Percentiles rank a stretch among this genome's conserved stretches.
phyloP scores from a whole-genome alignment of 169 alveolate species.

The Plasmodium cynomolgi region DNA sequence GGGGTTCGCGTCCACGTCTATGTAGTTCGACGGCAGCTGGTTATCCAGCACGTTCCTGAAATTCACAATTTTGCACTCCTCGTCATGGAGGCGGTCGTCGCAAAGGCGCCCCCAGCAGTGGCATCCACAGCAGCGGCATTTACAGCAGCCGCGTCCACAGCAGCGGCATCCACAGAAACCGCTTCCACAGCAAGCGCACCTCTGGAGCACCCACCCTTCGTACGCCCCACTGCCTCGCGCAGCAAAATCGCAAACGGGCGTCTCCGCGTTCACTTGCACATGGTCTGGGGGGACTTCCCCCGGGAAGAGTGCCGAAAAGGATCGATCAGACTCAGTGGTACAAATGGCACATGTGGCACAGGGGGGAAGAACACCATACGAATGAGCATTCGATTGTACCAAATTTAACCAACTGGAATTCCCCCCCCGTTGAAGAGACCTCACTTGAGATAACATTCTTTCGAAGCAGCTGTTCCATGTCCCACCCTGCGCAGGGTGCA shows the following conservation, averaged over 20 bases:
- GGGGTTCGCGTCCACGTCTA: constrained; percentile 30
- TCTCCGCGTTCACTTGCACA: background rate
- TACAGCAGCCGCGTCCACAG: background rate
- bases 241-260: background rate
- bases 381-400: background rate
- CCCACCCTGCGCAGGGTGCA: background rate
- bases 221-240: background rate
- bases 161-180: background rate
- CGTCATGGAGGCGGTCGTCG: no score
- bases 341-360: background rate
- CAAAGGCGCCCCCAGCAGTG: background rate
- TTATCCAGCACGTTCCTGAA: constrained; percentile 3
- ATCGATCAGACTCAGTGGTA: background rate
- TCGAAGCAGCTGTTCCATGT: background rate
- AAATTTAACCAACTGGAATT: background rate
- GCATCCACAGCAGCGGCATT: background rate
- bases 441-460: background rate
- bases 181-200: background rate
- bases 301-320: background rate
- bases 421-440: background rate
- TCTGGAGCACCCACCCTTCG: background rate
- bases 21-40: constrained; percentile 13
- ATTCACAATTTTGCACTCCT: constrained; percentile 19
- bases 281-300: background rate
- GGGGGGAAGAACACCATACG: background rate